phyloP scores from a whole-genome alignment of 805 yeast genomes.

The Cyberlindnera nakhonratchasimensis region DNA sequence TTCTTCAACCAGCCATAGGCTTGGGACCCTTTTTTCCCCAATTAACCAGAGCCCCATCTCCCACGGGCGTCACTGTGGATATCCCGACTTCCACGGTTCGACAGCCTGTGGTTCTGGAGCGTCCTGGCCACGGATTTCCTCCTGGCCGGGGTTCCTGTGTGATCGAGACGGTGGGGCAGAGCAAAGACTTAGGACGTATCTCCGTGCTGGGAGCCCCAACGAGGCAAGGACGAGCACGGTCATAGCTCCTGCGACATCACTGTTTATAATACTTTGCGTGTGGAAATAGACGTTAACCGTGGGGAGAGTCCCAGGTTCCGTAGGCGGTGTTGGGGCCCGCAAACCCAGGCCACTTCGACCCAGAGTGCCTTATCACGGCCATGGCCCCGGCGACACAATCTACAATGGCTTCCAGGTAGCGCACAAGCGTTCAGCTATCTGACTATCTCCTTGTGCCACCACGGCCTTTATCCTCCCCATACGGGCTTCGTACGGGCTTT shows the following conservation, averaged over 20 bases:
- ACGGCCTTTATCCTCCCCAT: not conserved
- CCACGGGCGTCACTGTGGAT: slow-evolving; percentile 11
- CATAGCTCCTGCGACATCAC: slow-evolving; percentile 18
- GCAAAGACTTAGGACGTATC: slow-evolving; percentile 20
- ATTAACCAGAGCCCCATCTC: slow-evolving; percentile 6
- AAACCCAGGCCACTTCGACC: no score
- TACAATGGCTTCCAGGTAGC: no score
- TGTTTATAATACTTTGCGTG: not conserved
- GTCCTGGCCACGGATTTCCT: slow-evolving; percentile 7
- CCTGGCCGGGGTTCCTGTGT: not conserved
- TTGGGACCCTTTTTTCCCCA: no score
- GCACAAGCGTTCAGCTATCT: not conserved
- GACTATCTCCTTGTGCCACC: no score
- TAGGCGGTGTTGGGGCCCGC: no score
- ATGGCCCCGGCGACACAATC: no score
- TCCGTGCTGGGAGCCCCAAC: slow-evolving; percentile 19
- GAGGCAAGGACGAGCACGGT: slow-evolving; percentile 21
- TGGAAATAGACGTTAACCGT: not conserved
- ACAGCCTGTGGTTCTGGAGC: slow-evolving; percentile 9
- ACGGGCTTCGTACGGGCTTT: no score
- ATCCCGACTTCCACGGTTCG: slow-evolving; percentile 1
- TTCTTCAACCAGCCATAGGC: not conserved
- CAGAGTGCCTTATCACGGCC: no score
- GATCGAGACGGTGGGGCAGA: slow-evolving; percentile 15
- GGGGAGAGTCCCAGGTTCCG: not conserved